Percentiles rank a stretch among this genome's conserved stretches.
phyloP scores from a whole-genome alignment of 2,329 filamentous ascomycete genomes.

The Colletotrichum filicis region DNA sequence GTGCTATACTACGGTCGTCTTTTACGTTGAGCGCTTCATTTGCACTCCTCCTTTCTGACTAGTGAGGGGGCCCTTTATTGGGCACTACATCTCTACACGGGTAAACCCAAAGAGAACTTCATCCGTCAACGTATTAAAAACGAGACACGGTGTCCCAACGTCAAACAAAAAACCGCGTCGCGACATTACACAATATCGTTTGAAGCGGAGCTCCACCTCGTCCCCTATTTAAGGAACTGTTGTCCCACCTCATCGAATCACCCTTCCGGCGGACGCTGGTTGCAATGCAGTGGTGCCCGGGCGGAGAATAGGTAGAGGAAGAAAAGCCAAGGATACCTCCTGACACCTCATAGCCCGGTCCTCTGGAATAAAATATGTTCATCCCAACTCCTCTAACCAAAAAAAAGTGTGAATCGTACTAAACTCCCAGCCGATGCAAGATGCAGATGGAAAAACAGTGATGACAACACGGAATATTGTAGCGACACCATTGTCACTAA shows the following conservation, averaged over 20 bases:
- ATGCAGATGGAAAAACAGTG: constrained; percentile 7
- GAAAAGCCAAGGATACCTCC: background rate
- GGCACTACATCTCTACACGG: background rate
- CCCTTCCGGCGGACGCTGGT: background rate
- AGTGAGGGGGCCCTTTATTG: background rate
- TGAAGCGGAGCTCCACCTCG: background rate
- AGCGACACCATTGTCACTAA: constrained; percentile 12
- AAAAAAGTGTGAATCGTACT: constrained; percentile 13
- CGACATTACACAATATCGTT: background rate
- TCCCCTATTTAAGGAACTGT: background rate
- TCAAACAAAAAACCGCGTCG: background rate
- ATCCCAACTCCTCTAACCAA: constrained; percentile 18
- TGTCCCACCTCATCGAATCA: background rate
- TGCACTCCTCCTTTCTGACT: background rate
- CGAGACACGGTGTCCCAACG: background rate
- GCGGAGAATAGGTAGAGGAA: background rate
- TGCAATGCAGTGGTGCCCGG: background rate
- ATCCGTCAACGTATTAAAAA: background rate
- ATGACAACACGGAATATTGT: background rate
- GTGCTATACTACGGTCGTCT: background rate
- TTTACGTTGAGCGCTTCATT: background rate
- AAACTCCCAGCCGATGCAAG: constrained; percentile 34
- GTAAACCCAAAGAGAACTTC: background rate
- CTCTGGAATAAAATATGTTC: background rate
- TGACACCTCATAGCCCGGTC: background rate